phyloP scores from a whole-genome alignment of 179 eudicot species.

The Spergularia azorica region DNA sequence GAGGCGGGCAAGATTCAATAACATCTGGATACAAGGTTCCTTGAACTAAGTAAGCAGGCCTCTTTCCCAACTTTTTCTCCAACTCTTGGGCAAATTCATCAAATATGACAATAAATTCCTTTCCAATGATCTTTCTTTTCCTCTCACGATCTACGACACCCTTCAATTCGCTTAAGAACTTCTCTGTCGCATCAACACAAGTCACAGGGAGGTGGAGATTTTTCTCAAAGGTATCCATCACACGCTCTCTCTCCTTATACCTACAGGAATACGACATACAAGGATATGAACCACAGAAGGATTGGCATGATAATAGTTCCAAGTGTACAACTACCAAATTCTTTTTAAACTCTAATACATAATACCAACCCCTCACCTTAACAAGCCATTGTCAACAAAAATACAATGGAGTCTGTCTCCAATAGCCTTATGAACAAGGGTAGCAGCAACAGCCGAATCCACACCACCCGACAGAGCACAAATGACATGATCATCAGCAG shows the following conservation, averaged over 20 bases:
- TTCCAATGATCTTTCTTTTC: slow-evolving; percentile 93
- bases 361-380: slow-evolving; percentile 51
- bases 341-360: not conserved
- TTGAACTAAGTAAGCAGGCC: slow-evolving; percentile 82
- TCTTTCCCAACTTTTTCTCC: slow-evolving; percentile 64
- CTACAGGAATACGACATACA: slow-evolving; percentile 32
- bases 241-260: slow-evolving; percentile 87
- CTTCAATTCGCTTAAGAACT: slow-evolving; percentile 74
- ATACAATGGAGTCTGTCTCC: slow-evolving; percentile 93
- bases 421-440: slow-evolving; percentile 94
- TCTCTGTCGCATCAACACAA: slow-evolving; percentile 79
- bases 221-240: slow-evolving; percentile 81
- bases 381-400: slow-evolving; percentile 89
- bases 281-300: not conserved
- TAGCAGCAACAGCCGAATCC: slow-evolving; percentile 96
- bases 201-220: slow-evolving; percentile 93
- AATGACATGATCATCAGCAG: slow-evolving; percentile 88
- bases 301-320: not conserved
- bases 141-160: slow-evolving; percentile 89
- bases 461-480: slow-evolving; percentile 98
- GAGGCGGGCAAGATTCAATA: slow-evolving; percentile 97
- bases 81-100: slow-evolving; percentile 80
- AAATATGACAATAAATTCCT: slow-evolving; percentile 77
- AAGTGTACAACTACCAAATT: not conserved
- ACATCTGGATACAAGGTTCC: slow-evolving; percentile 97